Evolutionary conservation across 495 filamentous ascomycete species (phyloP), one percentile per base, ranked within the genome.

Genomic region (Letharia lupina): DNA sequence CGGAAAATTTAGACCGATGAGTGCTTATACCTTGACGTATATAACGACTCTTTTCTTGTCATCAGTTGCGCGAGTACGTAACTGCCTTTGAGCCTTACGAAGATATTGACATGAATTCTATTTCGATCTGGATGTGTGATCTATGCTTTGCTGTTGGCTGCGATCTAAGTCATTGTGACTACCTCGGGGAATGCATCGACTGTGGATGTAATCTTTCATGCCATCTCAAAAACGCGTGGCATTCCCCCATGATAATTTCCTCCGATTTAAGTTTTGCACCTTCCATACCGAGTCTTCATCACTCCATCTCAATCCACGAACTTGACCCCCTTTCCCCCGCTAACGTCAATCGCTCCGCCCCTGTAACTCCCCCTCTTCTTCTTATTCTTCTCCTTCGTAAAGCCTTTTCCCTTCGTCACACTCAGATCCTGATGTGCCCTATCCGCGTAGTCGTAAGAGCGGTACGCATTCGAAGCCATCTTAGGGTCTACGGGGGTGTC

Each of bases 361-460:
- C 87, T 84, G 79, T 96, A 96, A 61, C 86, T 89, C 58, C 95
- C 95, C 70, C 90, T 76, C 77, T 81, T 81, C 81, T 90, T 89
- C 82, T 98, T 99, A 76, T 99, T 97, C 87, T 99, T 99, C 79
- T 98, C 95, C 83, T 99, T 99, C 63, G 93, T 99, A 78, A 99
- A 99, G 18, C 91, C 90, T 80, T 96, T 98, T 64, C 95, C 95
- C 73, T 87, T 91, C 37, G 93, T 97, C 35, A 96, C 84, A 40
- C 88, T 90, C 60, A 99, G 77, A 74, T 97, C 93, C 65, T 89
- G 82, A 70, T 89, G 89, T 44, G 95, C 95, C 62, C 86, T 86
- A 62, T 93, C 86, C 9, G 93, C 92, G 73, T 97, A 99, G 47
- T 91, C 91, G 70, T 96, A 91, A 7, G 85, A 77, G 42, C 89